Conservation (phyloP, 2,329 filamentous ascomycete species). For the Fonsecaea erecta region DNA sequence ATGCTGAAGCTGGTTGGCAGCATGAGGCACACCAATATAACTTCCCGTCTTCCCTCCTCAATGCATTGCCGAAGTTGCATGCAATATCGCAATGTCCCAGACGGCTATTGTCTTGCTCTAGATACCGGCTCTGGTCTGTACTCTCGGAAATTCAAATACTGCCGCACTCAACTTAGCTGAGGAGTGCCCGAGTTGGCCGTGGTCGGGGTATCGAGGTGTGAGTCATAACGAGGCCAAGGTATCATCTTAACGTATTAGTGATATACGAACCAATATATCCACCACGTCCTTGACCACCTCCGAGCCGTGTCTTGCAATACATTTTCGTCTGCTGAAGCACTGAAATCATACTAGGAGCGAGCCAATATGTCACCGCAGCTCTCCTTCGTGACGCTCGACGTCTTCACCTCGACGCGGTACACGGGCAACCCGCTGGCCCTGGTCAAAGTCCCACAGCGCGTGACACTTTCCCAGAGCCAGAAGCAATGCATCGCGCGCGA, state of each 20-base stretch:
- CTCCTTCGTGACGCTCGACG: slow-evolving; percentile 47
- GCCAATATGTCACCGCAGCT: slow-evolving; percentile 29
- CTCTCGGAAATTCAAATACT: not conserved
- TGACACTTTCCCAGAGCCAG: slow-evolving; percentile 48
- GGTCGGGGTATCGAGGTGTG: not conserved
- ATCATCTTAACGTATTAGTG: not conserved
- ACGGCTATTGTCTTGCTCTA: not conserved
- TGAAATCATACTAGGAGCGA: not conserved
- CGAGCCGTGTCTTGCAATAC: not conserved
- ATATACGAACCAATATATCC: not conserved
- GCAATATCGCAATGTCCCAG: not conserved
- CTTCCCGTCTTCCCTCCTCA: not conserved
- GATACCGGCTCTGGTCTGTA: not conserved
- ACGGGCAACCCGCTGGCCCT: slow-evolving; percentile 62
- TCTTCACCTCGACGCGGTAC: slow-evolving; percentile 50
- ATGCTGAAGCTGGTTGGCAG: not conserved
- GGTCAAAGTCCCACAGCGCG: slow-evolving; percentile 51
- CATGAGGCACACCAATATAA: not conserved
- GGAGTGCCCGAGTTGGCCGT: not conserved
- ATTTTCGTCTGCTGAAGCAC: not conserved
- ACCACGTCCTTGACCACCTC: not conserved
- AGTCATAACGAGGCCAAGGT: not conserved
- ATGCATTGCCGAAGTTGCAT: not conserved
- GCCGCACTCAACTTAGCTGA: not conserved
- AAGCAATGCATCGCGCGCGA: slow-evolving; percentile 61